Conservation (phyloP, 2,329 filamentous ascomycete species). For the Pseudogymnoascus sp. region DNA sequence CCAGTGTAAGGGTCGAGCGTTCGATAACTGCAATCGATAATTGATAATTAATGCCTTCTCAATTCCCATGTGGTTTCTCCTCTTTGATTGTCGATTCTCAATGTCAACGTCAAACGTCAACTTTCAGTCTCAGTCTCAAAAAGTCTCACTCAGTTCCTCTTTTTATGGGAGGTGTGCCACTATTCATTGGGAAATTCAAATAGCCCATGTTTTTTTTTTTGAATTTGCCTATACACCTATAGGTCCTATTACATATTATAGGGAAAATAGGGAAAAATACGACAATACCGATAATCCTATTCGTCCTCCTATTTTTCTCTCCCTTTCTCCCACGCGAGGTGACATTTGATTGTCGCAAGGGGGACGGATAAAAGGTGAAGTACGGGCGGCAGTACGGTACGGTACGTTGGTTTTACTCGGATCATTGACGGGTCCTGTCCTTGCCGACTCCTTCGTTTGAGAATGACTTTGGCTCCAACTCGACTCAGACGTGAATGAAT, state of each 20-base stretch:
- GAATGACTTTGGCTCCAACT: neutral
- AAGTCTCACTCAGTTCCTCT: neutral
- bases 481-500: neutral
- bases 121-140: neutral
- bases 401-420: neutral
- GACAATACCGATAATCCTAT: neutral
- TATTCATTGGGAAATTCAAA: neutral
- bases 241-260: neutral
- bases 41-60: neutral
- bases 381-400: neutral
- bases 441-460: neutral
- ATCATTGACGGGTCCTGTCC: neutral
- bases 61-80: neutral
- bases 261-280: no score
- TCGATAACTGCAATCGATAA: neutral
- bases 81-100: neutral
- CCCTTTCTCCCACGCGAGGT: neutral
- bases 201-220: neutral
- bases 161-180: neutral
- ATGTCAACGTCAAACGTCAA: neutral
- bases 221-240: neutral
- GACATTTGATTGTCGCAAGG: neutral
- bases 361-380: neutral
- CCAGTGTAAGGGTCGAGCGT: constrained; percentile 1
- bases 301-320: neutral